A percentile compares a stretch with the other conserved stretches of the same genome.
Conservation (phyloP, 1,139 yeast species). For the Candida tunisiensis region DNA sequence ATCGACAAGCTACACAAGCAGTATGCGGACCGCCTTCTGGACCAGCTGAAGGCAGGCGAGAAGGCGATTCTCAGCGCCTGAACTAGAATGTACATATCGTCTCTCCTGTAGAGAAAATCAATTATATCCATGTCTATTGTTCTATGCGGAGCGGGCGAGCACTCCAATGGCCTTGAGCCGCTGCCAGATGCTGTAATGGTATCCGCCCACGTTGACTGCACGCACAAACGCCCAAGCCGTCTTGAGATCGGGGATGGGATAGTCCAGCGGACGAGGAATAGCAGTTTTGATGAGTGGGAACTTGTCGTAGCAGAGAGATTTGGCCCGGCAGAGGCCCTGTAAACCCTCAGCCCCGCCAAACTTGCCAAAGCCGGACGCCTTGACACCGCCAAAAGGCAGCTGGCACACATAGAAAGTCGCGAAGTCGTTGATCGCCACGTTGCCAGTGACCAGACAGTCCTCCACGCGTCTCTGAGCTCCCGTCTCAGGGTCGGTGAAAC, state of each 20-base stretch:
- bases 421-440: slow-evolving; percentile 91
- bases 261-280: slow-evolving; percentile 79
- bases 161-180: slow-evolving; percentile 36
- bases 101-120: neutral
- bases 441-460: slow-evolving; percentile 73
- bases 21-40: slow-evolving; percentile 39
- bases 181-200: slow-evolving; percentile 54
- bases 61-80: slow-evolving; percentile 9
- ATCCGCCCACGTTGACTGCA: slow-evolving; percentile 75
- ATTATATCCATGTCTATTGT: neutral
- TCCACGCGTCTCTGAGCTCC: neutral
- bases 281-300: slow-evolving; percentile 57
- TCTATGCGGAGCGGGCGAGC: slow-evolving; percentile 23
- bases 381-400: slow-evolving; percentile 88
- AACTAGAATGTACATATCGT: neutral
- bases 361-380: slow-evolving; percentile 89
- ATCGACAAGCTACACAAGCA: slow-evolving; percentile 55
- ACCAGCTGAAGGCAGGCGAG: slow-evolving; percentile 43
- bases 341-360: slow-evolving; percentile 96
- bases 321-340: slow-evolving; percentile 72
- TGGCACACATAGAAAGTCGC: slow-evolving; percentile 94
- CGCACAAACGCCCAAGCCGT: slow-evolving; percentile 81
- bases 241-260: slow-evolving; percentile 68
- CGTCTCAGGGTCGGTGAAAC: slow-evolving; percentile 34
- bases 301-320: slow-evolving; percentile 74